Conservation (phyloP, 306 rosid genomes). For the Lithocarpus polystachyus region DNA sequence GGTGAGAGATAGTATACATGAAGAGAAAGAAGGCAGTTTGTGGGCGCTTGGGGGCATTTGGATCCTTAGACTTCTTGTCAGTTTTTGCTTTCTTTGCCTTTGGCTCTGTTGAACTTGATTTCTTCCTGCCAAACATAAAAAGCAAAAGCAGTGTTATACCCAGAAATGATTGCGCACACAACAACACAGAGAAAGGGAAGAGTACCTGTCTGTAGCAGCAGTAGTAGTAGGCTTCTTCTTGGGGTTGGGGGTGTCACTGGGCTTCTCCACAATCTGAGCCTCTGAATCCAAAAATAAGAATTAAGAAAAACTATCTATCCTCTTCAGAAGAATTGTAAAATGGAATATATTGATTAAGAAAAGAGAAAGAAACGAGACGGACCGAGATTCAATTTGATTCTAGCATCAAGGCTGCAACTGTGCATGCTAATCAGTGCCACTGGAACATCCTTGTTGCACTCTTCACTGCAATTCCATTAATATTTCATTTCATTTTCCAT, state of each 20-base stretch:
- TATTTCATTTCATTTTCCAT: too few relatives aligned
- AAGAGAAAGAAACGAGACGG: not conserved
- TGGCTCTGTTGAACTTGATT: slow-evolving; percentile 47
- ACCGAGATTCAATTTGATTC: slow-evolving; percentile 76
- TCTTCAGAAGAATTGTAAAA: too few relatives aligned
- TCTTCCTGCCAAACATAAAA: slow-evolving; percentile 43
- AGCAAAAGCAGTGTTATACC: not conserved
- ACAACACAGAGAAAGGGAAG: not conserved
- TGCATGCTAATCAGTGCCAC: slow-evolving; percentile 79
- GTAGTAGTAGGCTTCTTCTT: slow-evolving; percentile 40
- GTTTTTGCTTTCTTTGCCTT: slow-evolving; percentile 49
- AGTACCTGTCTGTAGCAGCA: slow-evolving; percentile 37
- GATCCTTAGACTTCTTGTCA: slow-evolving; percentile 60
- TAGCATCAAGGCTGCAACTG: slow-evolving; percentile 80
- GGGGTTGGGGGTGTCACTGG: slow-evolving; percentile 27
- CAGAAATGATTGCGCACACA: not conserved
- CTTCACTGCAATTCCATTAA: slow-evolving; percentile 45
- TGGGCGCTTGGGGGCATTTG: slow-evolving; percentile 83
- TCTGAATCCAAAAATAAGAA: slow-evolving; percentile 25
- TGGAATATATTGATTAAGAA: too few relatives aligned
- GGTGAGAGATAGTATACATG: slow-evolving; percentile 20
- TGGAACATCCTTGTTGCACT: slow-evolving; percentile 71
- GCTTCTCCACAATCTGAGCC: slow-evolving; percentile 66
- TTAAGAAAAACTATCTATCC: too few relatives aligned
- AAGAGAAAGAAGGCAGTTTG: slow-evolving; percentile 77